Base-by-base conservation (phyloP, 805 yeast genomes). In the Candida germanica region DNA sequence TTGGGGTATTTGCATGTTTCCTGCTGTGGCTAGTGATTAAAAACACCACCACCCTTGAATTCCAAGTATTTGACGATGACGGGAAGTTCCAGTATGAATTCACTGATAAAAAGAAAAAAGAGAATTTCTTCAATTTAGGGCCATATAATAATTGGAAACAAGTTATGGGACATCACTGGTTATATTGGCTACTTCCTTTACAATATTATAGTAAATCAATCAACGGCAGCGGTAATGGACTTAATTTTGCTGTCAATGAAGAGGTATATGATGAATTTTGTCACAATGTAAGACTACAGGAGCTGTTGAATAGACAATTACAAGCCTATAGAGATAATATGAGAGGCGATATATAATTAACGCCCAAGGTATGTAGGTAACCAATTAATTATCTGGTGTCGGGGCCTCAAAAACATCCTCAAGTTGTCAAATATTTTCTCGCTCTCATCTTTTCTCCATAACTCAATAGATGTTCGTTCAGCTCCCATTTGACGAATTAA, bases 31-130 rank as follows among this genome's bases (percentile, higher is more conserved):
- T 86, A 48, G 56, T 86, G 6, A 43, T 78, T 14, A 59, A 55
- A 8, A 91, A 91, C 61, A 62, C 67, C 41, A 89, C 97, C 3
- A 91, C 98, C 0, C 71, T 91, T 17, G 98, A 93, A 59, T 65
- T 79, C 40, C 79, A 76, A 50, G 86, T 80, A 26, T 2, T 61
- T 18, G 53, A 56, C 25, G 46, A 61, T 5, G 10, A 10, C 6
- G 23, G 10, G 9, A 35, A 42, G 15, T 54, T 53, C 36, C 56
- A 49, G 31, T 64, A 64, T 39, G 61, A 58, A 39, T 64, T 69
- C 27, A 64, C 64, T 38, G 60, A 54, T 20, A 40, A 18, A 48
- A 53, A 61, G 33, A 56, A 64, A 6, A 44, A 70, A 5, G 87
- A 83, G 1, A 86, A 91, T 56, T 65, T 87, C 3, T 93, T 80